These are phyloP conservation scores for Kwoniella dendrophila DNA, from an alignment of 768 basidiomycete species.

Conservation along the genomic window DNA sequence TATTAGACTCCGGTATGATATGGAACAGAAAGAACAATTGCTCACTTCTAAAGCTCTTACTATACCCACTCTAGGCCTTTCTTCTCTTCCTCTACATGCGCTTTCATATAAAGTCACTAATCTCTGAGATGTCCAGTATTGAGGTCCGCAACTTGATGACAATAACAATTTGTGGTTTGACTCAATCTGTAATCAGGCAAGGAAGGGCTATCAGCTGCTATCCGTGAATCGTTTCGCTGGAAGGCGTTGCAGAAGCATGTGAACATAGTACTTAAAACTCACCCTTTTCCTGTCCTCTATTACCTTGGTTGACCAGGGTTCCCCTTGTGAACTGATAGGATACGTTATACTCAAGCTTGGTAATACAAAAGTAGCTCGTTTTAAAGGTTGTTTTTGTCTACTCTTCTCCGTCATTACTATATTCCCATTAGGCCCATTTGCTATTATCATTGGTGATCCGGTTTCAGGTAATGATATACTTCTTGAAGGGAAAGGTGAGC, in stretches of 20 bases:
- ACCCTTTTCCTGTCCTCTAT: conserved; percentile 78
- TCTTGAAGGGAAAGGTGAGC: conserved; percentile 24
- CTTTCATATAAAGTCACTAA: conserved; percentile 78
- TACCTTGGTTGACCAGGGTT: conserved; percentile 76
- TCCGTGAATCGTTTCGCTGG: neutral
- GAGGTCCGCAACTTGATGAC: conserved; percentile 56
- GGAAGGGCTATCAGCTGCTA: neutral
- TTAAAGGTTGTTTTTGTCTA: conserved; percentile 64
- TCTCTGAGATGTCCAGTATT: conserved; percentile 84
- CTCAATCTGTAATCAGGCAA: conserved; percentile 37
- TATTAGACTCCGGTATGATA: conserved; percentile 5
- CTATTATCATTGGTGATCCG: conserved; percentile 8
- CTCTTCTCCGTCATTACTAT: conserved; percentile 36
- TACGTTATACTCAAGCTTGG: conserved; percentile 84
- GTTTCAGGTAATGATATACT: conserved; percentile 27
- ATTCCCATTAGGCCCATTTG: neutral
- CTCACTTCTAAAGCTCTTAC: conserved; percentile 50
- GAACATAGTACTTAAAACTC: conserved; percentile 62
- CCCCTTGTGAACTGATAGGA: conserved; percentile 80
- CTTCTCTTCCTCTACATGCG: conserved; percentile 55
- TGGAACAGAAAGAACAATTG: conserved; percentile 1
- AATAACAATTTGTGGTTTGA: conserved; percentile 35
- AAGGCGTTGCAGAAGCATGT: too few species aligned
- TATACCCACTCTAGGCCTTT: conserved; percentile 48
- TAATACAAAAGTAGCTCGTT: conserved; percentile 87